Evolutionary conservation across 169 alveolate species (phyloP).

Genomic region (Cyclospora cayetanensis): DNA sequence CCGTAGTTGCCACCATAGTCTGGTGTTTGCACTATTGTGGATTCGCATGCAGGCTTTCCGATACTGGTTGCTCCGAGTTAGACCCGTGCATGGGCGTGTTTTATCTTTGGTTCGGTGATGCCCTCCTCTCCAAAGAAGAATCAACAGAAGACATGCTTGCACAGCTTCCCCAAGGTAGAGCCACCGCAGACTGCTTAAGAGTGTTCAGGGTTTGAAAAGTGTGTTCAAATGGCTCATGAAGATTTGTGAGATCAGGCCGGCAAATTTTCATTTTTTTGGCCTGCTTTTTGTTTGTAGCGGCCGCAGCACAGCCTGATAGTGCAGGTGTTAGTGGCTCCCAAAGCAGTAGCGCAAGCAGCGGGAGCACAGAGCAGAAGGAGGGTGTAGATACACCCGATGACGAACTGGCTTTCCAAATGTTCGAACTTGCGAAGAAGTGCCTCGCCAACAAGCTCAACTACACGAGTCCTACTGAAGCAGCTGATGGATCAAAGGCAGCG

Average conservation of each 20-base stretch:
- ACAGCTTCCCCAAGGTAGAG: not conserved
- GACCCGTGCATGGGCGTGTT: conserved; percentile 27
- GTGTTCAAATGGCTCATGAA: too few species aligned
- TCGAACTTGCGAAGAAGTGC: conserved; percentile 38
- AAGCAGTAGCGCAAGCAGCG: too few species aligned
- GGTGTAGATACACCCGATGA: conserved; percentile 18
- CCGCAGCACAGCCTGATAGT: too few species aligned
- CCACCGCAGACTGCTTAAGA: too few species aligned
- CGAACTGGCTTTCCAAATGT: conserved; percentile 51
- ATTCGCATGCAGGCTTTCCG: not conserved
- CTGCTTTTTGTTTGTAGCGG: too few species aligned
- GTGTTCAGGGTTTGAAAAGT: too few species aligned
- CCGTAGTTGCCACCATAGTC: too few species aligned
- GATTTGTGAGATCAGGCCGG: too few species aligned
- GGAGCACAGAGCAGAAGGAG: too few species aligned
- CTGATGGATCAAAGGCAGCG: not conserved
- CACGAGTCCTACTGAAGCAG: not conserved
- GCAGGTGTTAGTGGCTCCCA: too few species aligned
- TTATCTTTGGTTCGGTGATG: conserved; percentile 58
- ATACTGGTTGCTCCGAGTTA: not conserved
- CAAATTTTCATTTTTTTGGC: too few species aligned
- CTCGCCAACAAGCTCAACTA: not conserved
- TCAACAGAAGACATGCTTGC: conserved; percentile 36
- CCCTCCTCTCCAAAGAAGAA: conserved; percentile 56
- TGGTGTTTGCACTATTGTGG: too few species aligned